These are phyloP conservation scores for Exobasidium rhododendri DNA, from an alignment of 1,284 basidiomycete genomes.

Conservation along the genomic window DNA sequence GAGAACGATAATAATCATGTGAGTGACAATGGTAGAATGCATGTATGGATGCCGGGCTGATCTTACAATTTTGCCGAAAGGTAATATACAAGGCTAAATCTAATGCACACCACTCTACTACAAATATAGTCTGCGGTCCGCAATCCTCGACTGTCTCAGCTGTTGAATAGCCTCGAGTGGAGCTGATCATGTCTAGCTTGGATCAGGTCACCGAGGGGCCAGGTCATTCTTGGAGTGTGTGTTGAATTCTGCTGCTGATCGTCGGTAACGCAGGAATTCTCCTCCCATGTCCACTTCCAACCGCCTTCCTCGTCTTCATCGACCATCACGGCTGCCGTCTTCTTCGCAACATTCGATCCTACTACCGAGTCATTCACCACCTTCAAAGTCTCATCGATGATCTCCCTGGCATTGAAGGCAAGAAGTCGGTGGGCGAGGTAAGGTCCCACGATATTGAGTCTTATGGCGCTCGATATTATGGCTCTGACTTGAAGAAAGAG, in stretches of 20 bases:
- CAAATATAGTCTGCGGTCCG: too few species aligned
- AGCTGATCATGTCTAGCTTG: constrained; percentile 84
- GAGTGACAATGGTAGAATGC: too few species aligned
- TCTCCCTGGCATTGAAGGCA: constrained; percentile 63
- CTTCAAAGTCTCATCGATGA: constrained; percentile 17
- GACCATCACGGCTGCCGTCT: constrained; percentile 18
- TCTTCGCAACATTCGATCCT: background rate
- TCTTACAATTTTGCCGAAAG: too few species aligned
- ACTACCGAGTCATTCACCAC: background rate
- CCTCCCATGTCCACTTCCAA: constrained; percentile 50
- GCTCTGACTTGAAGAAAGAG: constrained; percentile 88
- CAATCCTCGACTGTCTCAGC: too few species aligned
- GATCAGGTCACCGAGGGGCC: constrained; percentile 94
- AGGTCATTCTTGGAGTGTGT: constrained; percentile 51
- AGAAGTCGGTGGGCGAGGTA: constrained; percentile 87
- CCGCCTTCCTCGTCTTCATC: constrained; percentile 29
- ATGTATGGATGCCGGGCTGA: too few species aligned
- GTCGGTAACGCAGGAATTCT: constrained; percentile 56
- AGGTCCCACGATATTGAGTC: constrained; percentile 86
- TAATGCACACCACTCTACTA: too few species aligned
- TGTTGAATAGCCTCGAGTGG: too few species aligned
- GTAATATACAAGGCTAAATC: too few species aligned
- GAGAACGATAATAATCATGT: too few species aligned
- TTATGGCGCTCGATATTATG: constrained; percentile 81
- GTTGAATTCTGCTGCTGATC: too few species aligned